A percentile compares a stretch with the other conserved stretches of the same genome.
Evolutionary conservation across 148 eudicot species (phyloP).

Genomic region (Salicornia ramosissima): DNA sequence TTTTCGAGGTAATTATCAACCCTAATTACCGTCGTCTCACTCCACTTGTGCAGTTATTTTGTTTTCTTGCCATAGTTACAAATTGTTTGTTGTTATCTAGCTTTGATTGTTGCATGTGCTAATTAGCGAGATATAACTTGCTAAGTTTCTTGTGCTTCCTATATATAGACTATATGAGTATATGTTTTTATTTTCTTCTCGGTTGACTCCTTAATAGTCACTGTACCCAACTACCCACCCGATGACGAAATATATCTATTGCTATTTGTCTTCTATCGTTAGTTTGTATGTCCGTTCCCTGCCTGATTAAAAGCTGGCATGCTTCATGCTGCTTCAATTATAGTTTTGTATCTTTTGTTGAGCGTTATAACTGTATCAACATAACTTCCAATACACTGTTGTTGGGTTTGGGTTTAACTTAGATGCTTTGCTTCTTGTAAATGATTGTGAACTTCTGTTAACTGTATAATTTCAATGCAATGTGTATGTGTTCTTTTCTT

Average conservation of each 20-base stretch:
- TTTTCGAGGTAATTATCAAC: slow-evolving; percentile 65
- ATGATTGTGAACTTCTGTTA: slow-evolving; percentile 1
- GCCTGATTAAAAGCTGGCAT: neutral
- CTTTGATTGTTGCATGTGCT: too few species aligned
- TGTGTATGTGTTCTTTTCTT: neutral
- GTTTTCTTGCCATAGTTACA: too few species aligned
- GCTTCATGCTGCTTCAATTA: neutral
- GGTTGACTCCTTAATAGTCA: neutral
- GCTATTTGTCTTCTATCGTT: neutral
- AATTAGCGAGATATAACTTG: too few species aligned
- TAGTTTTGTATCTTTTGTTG: neutral
- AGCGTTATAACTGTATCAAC: neutral
- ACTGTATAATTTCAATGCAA: neutral
- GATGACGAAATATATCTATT: neutral
- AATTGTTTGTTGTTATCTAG: too few species aligned
- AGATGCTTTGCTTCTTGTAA: neutral
- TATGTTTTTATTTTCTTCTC: neutral
- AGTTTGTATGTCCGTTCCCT: neutral
- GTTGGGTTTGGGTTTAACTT: neutral
- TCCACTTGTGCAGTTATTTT: too few species aligned
- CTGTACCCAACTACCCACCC: too few species aligned
- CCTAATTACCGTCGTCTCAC: neutral
- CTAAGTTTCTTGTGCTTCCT: too few species aligned
- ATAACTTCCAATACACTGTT: neutral
- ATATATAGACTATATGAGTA: too few species aligned